These are phyloP conservation scores for Meyerozyma athensensis DNA, from an alignment of 1,139 yeast species.

Conservation along the genomic window DNA sequence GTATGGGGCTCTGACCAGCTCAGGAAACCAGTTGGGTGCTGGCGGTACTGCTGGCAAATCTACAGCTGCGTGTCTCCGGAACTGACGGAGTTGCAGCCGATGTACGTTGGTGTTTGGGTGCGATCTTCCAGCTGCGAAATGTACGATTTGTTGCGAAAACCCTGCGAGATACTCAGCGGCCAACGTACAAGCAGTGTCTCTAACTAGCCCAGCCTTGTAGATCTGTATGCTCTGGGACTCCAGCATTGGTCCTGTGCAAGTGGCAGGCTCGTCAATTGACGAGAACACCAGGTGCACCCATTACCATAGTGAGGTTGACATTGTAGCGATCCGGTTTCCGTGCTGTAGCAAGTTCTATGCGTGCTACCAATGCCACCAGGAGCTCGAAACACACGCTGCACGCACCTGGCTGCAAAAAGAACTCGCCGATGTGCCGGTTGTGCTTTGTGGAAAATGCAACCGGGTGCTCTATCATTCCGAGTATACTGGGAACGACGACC, in stretches of 20 bases:
- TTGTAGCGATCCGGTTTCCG: slow-evolving; percentile 39
- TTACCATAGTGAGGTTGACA: slow-evolving; percentile 31
- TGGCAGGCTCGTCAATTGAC: slow-evolving; percentile 25
- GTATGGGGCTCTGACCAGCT: no score
- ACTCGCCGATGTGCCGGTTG: slow-evolving; percentile 17
- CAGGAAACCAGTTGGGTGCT: no score
- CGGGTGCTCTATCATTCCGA: slow-evolving; percentile 25
- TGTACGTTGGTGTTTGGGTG: no score
- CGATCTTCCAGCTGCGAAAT: no score
- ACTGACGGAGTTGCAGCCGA: no score
- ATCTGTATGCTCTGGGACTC: background rate
- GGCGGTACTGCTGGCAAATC: no score
- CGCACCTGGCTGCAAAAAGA: slow-evolving; percentile 17
- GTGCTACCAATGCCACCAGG: slow-evolving; percentile 38
- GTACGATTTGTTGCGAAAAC: background rate
- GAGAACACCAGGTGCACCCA: slow-evolving; percentile 35
- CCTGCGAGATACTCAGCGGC: no score
- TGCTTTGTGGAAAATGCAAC: slow-evolving; percentile 37
- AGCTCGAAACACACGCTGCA: slow-evolving; percentile 15
- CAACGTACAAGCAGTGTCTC: background rate
- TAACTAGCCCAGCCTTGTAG: no score
- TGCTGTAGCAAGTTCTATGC: slow-evolving; percentile 38
- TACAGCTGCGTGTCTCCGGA: no score
- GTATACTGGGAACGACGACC: slow-evolving; percentile 14
- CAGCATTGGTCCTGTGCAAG: background rate